Conservation (phyloP, 2,329 filamentous ascomycete species). For the Lojkania enalia region DNA sequence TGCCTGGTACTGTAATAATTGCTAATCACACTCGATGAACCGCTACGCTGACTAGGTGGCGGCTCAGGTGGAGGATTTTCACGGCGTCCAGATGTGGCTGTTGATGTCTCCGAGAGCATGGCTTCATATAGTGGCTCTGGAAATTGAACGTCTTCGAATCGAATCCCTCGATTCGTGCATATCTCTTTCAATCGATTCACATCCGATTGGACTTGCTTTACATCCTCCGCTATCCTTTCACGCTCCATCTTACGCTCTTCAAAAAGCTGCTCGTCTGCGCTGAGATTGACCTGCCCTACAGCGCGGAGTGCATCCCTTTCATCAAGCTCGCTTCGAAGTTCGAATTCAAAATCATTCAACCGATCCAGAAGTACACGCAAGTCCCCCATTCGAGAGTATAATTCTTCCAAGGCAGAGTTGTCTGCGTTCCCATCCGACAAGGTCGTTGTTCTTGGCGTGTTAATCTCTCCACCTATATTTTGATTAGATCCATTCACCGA, state of each 20-base stretch:
- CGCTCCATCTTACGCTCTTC: slow-evolving; percentile 3
- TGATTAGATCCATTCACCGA: neutral
- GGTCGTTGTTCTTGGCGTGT: neutral
- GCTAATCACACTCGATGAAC: neutral
- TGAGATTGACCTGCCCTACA: slow-evolving; percentile 1
- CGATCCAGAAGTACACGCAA: slow-evolving; percentile 12
- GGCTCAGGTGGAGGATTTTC: neutral
- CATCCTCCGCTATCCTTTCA: slow-evolving; percentile 8
- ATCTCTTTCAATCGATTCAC: slow-evolving; percentile 8
- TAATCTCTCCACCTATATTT: neutral
- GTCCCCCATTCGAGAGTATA: slow-evolving; percentile 17
- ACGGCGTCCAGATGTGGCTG: neutral
- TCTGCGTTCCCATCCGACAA: neutral
- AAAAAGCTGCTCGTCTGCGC: slow-evolving; percentile 12
- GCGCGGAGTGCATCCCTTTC: slow-evolving; percentile 11
- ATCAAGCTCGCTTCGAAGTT: slow-evolving; percentile 12
- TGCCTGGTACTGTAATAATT: neutral
- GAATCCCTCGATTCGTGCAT: slow-evolving; percentile 10
- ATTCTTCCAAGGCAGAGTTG: slow-evolving; percentile 5
- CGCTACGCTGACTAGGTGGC: neutral
- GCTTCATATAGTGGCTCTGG: neutral
- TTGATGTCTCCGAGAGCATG: neutral
- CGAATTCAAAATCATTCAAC: slow-evolving; percentile 14
- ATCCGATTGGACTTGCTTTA: slow-evolving; percentile 8
- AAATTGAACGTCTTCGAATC: slow-evolving; percentile 13